Conservation (phyloP, 2,329 filamentous ascomycete genomes). For the Dendryphion nanum region DNA sequence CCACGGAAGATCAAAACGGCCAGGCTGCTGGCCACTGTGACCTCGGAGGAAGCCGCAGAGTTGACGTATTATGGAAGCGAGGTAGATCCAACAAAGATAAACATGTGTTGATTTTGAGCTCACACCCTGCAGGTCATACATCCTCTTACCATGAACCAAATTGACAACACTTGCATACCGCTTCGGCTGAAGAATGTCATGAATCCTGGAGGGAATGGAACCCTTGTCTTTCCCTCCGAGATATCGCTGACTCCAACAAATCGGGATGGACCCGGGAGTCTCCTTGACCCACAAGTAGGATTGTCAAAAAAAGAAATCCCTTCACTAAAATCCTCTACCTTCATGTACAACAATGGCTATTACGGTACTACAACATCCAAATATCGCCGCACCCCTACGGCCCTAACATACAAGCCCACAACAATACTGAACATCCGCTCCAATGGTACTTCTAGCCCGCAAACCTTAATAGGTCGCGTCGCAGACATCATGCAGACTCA, state of each 20-base stretch:
- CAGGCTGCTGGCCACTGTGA: conserved; percentile 75
- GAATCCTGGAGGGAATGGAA: conserved; percentile 54
- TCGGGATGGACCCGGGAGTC: conserved; percentile 31
- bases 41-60: conserved; percentile 87
- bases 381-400: conserved; percentile 10
- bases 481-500: too few relatives aligned
- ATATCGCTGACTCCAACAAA: not conserved
- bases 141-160: conserved; percentile 94
- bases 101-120: not conserved
- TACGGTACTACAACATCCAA: conserved; percentile 6
- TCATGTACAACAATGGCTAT: conserved; percentile 1
- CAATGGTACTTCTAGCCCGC: conserved; percentile 88
- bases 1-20: conserved; percentile 84
- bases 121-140: conserved; percentile 77
- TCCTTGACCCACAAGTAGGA: conserved; percentile 28
- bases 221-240: conserved; percentile 38
- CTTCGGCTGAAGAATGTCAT: conserved; percentile 87
- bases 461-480: too few relatives aligned
- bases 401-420: conserved; percentile 5
- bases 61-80: conserved; percentile 60
- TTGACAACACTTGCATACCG: conserved; percentile 67
- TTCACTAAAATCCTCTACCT: conserved; percentile 39
- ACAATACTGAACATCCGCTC: conserved; percentile 94
- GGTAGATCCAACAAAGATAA: not conserved
- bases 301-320: not conserved